These are phyloP conservation scores for Irpex sp. DNA, from an alignment of 1,284 basidiomycete species.

Conservation along the genomic window DNA sequence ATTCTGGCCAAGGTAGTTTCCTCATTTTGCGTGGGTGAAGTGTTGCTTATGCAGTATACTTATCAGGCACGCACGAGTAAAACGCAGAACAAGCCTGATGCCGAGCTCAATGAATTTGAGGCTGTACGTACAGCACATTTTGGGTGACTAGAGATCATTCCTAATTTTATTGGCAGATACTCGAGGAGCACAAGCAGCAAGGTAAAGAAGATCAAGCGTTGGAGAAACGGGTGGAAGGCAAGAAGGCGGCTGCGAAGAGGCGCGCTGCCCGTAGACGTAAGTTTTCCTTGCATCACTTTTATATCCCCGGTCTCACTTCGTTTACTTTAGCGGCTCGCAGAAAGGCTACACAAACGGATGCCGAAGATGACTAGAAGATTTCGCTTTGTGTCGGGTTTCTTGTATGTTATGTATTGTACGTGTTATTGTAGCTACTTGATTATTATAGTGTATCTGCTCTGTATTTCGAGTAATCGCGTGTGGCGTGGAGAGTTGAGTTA, in stretches of 20 bases:
- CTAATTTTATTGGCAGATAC: slow-evolving; percentile 48
- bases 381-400: too few relatives aligned
- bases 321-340: slow-evolving; percentile 18
- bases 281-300: slow-evolving; percentile 13
- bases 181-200: slow-evolving; percentile 80
- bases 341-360: slow-evolving; percentile 15
- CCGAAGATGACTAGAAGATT: slow-evolving; percentile 14
- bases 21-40: slow-evolving; percentile 11
- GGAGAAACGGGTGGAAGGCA: slow-evolving; percentile 78
- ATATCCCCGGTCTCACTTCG: background rate
- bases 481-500: too few relatives aligned
- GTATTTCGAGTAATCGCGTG: too few relatives aligned
- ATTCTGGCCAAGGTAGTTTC: slow-evolving; percentile 70
- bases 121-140: slow-evolving; percentile 40
- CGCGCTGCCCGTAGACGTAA: slow-evolving; percentile 44
- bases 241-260: slow-evolving; percentile 78
- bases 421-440: too few relatives aligned
- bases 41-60: background rate
- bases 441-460: too few relatives aligned
- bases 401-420: too few relatives aligned
- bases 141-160: slow-evolving; percentile 12
- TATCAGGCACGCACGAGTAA: slow-evolving; percentile 78
- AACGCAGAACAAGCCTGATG: slow-evolving; percentile 85
- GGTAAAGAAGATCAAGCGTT: slow-evolving; percentile 90
- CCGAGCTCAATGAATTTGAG: slow-evolving; percentile 89